Conservation (phyloP, 257 asterid genomes). For the Rauvolfia tetraphylla region DNA sequence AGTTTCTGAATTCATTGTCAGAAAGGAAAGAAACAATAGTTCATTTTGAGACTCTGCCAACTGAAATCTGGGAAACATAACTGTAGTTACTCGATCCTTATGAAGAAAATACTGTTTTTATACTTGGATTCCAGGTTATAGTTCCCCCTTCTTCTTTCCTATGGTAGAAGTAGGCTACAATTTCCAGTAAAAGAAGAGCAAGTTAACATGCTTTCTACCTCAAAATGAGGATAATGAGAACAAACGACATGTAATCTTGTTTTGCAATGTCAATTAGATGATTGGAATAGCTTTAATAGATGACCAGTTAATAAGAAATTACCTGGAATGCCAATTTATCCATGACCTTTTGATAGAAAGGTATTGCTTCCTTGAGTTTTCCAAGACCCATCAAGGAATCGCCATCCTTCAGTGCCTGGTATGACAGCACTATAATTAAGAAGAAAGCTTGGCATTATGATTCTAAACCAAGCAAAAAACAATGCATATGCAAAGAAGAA, state of each 20-base stretch:
- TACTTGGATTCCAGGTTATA: neutral
- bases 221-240: neutral
- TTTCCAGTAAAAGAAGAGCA: neutral
- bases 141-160: neutral
- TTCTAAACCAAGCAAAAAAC: conserved; percentile 10
- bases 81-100: neutral
- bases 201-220: neutral
- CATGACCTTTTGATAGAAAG: conserved; percentile 71
- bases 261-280: neutral
- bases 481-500: conserved; percentile 5
- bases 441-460: conserved; percentile 42
- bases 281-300: neutral
- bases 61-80: neutral
- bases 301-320: conserved; percentile 3
- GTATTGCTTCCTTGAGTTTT: conserved; percentile 67
- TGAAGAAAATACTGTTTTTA: neutral
- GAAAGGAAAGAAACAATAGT: too few relatives aligned
- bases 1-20: too few relatives aligned
- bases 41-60: neutral
- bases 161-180: neutral
- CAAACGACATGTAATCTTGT: neutral
- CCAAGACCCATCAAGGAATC: conserved; percentile 85
- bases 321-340: conserved; percentile 72
- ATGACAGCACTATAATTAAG: conserved; percentile 65
- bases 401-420: conserved; percentile 78